These are phyloP conservation scores for Eucalyptus virginea DNA, from an alignment of 345 rosid species.

Conservation along the genomic window DNA sequence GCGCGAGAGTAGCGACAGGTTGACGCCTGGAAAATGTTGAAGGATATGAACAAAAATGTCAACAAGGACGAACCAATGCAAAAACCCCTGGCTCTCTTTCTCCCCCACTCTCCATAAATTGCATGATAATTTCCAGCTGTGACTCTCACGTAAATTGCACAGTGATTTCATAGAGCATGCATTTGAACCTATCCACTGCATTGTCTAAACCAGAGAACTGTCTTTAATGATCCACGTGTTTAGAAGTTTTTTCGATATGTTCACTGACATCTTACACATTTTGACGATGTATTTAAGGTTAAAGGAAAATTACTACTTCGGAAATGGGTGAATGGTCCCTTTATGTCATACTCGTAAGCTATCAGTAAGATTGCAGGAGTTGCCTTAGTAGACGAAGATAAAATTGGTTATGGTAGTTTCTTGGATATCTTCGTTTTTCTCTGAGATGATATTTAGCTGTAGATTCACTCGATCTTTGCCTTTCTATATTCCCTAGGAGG, in stretches of 20 bases:
- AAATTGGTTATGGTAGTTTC: not conserved
- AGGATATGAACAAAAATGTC: not conserved
- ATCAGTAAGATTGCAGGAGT: not conserved
- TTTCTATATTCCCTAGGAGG: not conserved
- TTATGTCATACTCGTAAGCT: not conserved
- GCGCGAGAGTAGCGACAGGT: constrained; percentile 80
- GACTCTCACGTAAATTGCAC: not conserved
- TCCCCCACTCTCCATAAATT: not conserved
- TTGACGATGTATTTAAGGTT: not conserved
- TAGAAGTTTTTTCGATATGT: not conserved
- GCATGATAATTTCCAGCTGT: not conserved
- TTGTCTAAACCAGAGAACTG: not conserved
- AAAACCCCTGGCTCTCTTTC: not conserved
- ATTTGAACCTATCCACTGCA: not conserved
- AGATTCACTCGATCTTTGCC: not conserved
- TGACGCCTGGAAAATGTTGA: constrained; percentile 45
- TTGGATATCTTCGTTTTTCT: not conserved
- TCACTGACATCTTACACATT: not conserved
- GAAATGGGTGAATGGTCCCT: not conserved
- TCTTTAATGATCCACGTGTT: not conserved
- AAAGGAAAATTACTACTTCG: not conserved
- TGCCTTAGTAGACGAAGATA: not conserved
- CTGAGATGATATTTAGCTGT: not conserved
- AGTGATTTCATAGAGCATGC: not conserved
- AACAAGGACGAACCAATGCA: not conserved